Percentiles rank a stretch among this genome's conserved stretches.
phyloP scores from a whole-genome alignment of 139 green algal species.

The Chlamydomonas incerta region DNA sequence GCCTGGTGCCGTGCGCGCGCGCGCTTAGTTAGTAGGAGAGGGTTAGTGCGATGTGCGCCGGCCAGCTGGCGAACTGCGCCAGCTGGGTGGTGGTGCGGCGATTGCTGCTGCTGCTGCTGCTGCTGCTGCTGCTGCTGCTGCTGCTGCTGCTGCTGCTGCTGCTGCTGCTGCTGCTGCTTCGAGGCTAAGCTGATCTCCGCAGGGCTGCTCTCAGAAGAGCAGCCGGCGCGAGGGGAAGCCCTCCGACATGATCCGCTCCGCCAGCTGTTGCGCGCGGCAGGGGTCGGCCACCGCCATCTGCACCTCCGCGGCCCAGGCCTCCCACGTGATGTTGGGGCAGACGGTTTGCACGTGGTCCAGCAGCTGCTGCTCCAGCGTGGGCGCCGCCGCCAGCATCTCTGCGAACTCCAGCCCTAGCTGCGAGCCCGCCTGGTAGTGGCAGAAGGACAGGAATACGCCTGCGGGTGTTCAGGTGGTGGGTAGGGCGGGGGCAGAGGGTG shows the following conservation, averaged over 20 bases:
- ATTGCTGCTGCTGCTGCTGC: no score
- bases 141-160: no score
- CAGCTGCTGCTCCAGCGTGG: conserved; percentile 23
- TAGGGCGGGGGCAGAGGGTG: no score
- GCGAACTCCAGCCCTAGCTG: background rate
- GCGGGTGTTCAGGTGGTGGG: background rate
- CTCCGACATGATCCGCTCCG: conserved; percentile 17
- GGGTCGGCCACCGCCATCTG: conserved; percentile 1
- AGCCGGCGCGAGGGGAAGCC: background rate
- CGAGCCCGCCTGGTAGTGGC: conserved; percentile 30
- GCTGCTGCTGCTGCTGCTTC: no score
- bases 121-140: no score
- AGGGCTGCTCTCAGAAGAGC: background rate
- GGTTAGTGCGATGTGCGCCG: no score
- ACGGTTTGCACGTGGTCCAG: background rate
- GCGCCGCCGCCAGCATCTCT: background rate
- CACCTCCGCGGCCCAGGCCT: conserved; percentile 2
- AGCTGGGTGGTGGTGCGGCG: no score
- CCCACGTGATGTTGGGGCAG: background rate
- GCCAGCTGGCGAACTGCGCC: no score
- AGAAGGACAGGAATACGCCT: conserved; percentile 38
- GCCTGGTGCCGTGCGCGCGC: no score
- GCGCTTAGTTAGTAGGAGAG: no score
- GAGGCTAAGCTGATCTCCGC: no score
- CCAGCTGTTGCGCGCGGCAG: background rate